Evolutionary conservation across 208 protist genomes (phyloP), one percentile per base, ranked within the genome.

Genomic region (Leishmania mexicana): DNA sequence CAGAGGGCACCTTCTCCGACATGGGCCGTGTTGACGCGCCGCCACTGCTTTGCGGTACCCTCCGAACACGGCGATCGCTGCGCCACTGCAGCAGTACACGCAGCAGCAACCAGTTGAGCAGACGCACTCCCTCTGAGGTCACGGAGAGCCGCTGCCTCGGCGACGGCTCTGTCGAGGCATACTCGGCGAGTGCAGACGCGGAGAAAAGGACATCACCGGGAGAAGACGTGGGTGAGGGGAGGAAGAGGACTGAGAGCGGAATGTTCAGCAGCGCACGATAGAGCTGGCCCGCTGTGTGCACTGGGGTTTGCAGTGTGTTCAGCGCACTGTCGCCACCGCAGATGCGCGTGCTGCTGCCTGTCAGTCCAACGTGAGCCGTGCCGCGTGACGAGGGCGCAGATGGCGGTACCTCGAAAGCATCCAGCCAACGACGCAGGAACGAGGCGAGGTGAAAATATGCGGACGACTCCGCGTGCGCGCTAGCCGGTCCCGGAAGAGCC

Each of bases 221-320:
- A 31, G n/a, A 45, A 21, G 7, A 2, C 38, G 13, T 31, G n/a
- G 62, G 5, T 45, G 78, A 24, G 24, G 78, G 78, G 8, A 81
- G 38, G 53, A 38, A 82, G 24, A 82, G 79, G 40, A 21, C 31
- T 8, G 54, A 77, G 24, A 81, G 82, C 5, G 90, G 90, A 77
- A 93, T 85, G 81, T 85, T 85, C 28, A 81, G 67, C 73, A 93
- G 75, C 1, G 90, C 90, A 7, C 79, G 72, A 62, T 91, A 91
- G 6, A 88, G 85, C 45, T 85, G 78, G 8, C 51, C 57, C 0
- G 75, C 51, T n/a, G 62, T 70, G 17, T 71, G 78, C 4, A 87
- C 76, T 11, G 75, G 21, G 10, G 78, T 53, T 19, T 31, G 72
- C 7, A 76, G 28, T 60, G 72, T 64, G 24, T 0, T n/a, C 62